Evolutionary conservation across 176 grass and related monocot genomes (phyloP), one percentile per base, ranked within the genome.

Genomic region (Juncus inflexus): DNA sequence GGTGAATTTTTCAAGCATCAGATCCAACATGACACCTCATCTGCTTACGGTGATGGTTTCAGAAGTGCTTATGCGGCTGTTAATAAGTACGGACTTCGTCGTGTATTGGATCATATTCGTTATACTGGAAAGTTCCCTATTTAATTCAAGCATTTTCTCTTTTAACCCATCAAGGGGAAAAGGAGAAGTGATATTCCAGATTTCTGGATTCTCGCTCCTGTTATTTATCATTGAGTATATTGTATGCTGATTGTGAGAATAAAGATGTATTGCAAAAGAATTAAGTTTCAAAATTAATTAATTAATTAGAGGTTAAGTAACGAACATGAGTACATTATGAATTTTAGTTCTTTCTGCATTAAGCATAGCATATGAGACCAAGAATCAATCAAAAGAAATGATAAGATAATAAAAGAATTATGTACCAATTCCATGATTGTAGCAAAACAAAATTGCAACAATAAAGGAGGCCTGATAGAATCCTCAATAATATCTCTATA

Each of bases 1-100:
- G 92, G 87, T 15, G 81, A 89, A 55, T 96, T 96, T 69, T 96
- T 91, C 92, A 91, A 78, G 84, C 87, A 91, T 80, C 92, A 96
- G 72, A 96, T 96, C 62, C 82, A 74, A 63, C 79, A 91, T 37
- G 92, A 91, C 74, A 83, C 92, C 6, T 91, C 92, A 11, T 56
- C 82, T 9, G 82, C 84, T 2, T 96, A 91, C 5, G 92, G 87
- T 2, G 87, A 96, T 42, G 92, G 94, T 65, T 96, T 96, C 82
- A 88, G 87, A 89, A 72, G 77, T 51, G 87, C 92, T 39, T 80
- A 89, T 54, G 72, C 60, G 55, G 84, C 87, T 12, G 87, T 91
- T 52, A 88, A 83, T 54, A 83, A 81, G 70, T 99, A 82, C 40
- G 88, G 85, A 42, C 85, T 99, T 62, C 78, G 85, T 40, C 85